Evolutionary conservation across 345 rosid species (phyloP).

Genomic region (Cardamine occulta): DNA sequence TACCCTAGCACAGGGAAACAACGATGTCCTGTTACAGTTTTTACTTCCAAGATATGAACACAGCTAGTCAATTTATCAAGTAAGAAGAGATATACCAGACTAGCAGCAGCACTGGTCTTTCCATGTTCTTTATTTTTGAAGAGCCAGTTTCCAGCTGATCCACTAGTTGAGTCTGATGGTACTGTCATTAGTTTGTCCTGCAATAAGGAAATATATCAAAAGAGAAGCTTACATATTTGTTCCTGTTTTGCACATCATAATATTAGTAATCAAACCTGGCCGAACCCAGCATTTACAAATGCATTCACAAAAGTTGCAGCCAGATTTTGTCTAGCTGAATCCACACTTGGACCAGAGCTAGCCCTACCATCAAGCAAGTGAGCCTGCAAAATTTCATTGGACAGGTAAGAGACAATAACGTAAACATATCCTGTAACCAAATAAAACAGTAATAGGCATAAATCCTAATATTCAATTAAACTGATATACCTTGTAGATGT

Average conservation of each 20-base stretch:
- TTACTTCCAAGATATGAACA: conserved; percentile 21
- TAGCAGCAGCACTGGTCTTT: conserved; percentile 93
- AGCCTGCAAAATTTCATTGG: conserved; percentile 55
- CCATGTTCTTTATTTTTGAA: conserved; percentile 97
- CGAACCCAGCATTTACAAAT: conserved; percentile 96
- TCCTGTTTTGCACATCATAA: conserved; percentile 15
- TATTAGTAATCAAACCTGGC: conserved; percentile 60
- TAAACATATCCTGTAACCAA: conserved; percentile 16
- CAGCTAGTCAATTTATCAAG: conserved; percentile 8
- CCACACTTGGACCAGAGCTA: conserved; percentile 73
- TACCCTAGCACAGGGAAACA: conserved; percentile 60
- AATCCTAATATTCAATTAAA: background rate
- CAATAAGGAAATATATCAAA: conserved; percentile 31
- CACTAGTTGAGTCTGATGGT: conserved; percentile 71
- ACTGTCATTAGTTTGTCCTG: conserved; percentile 96
- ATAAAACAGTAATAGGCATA: background rate
- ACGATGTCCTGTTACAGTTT: conserved; percentile 20
- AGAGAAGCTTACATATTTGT: background rate
- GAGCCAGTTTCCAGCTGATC: conserved; percentile 84
- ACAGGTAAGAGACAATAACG: conserved; percentile 19
- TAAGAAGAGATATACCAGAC: conserved; percentile 61
- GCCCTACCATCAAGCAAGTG: conserved; percentile 95
- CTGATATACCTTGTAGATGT: conserved; percentile 80
- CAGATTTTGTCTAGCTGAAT: conserved; percentile 94
- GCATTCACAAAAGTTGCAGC: conserved; percentile 98